Base-by-base conservation (phyloP, 148 eudicot species). In the Rhododendron molle region DNA sequence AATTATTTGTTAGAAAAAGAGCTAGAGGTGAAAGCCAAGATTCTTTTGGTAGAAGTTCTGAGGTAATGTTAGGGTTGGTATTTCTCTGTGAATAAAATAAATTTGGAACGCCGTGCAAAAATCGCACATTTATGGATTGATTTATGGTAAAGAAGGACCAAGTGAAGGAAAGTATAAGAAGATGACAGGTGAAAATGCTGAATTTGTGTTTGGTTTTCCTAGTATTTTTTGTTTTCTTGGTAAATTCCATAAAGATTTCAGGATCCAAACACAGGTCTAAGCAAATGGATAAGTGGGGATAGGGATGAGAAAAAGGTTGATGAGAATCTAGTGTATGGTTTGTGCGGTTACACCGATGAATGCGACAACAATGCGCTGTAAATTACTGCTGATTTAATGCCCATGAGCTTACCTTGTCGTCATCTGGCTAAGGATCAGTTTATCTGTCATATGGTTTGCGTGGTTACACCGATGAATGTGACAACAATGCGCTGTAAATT, bases 321-420 rank as follows among this genome's bases (percentile, higher is more conserved):
- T 54, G 84, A n/a, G 21, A 73, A n/a, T 86, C n/a, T 81, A 18
- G 58, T 81, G 58, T 15, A 14, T 43, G 4, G 60, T 86, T 44
- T 54, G 73, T 16, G 44, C 28, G 47, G 78, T 72, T 56, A 54
- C 67, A 38, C 7, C 52, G 13, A 13, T 69, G 87, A 74, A 52
- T 71, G 80, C 5, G 23, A 26, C 28, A 13, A 38, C 32, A 50
- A 14, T 73, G 38, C 9, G 10, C 16, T 21, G 26, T 28, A 11
- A 18, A 32, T 80, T 16, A 18, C 15, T 32, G 67, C 38, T n/a
- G 18, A 47, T 23, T 21, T 77, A 77, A 77, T 44, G 52, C 28
- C 80, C 50, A 32, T 11, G 56, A 52, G 50, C 47, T 43, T 23
- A 32, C 16, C 86, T 62, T 60, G 50, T 78, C 30, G 28, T 46